A percentile compares a stretch with the other conserved stretches of the same genome.
These are phyloP conservation scores for Podaxis pistillaris DNA, from an alignment of 768 basidiomycete genomes.

Conservation along the genomic window DNA sequence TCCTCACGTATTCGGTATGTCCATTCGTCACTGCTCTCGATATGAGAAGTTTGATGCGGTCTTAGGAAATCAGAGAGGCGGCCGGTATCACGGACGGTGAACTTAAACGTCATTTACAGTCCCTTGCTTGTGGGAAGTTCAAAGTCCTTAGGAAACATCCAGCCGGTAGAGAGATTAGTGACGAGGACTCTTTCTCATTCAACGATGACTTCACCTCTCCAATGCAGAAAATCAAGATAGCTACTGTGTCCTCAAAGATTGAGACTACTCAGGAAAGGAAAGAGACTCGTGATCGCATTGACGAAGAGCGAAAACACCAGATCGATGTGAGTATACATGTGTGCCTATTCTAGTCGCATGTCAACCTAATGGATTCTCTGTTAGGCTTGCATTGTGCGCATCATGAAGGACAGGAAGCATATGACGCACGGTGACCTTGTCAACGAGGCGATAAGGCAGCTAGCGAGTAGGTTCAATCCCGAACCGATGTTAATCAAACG, in stretches of 20 bases:
- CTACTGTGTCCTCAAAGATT: conserved; percentile 83
- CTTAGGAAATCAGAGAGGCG: conserved; percentile 78
- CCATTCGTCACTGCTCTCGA: neutral
- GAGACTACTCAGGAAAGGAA: conserved; percentile 85
- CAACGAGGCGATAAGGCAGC: conserved; percentile 86
- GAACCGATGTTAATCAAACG: conserved; percentile 88
- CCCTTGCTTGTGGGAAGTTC: conserved; percentile 92
- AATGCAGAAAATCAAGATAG: conserved; percentile 90
- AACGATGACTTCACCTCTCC: conserved; percentile 78
- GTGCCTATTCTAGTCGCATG: conserved; percentile 10
- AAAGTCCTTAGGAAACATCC: conserved; percentile 92
- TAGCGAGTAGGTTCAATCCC: conserved; percentile 83
- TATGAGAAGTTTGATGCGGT: conserved; percentile 4
- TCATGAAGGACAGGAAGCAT: conserved; percentile 95
- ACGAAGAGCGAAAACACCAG: conserved; percentile 88
- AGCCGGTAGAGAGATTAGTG: conserved; percentile 76
- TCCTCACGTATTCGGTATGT: conserved; percentile 74
- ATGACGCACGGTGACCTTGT: conserved; percentile 88
- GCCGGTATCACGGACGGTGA: conserved; percentile 76
- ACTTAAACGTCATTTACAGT: conserved; percentile 90
- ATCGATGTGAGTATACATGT: conserved; percentile 65
- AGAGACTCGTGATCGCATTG: conserved; percentile 87
- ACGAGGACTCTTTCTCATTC: conserved; percentile 85
- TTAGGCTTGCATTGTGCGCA: conserved; percentile 96
- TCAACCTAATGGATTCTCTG: neutral